Evolutionary conservation across 1,139 yeast genomes (phyloP).

Genomic region (Geotrichum macrosporum): DNA sequence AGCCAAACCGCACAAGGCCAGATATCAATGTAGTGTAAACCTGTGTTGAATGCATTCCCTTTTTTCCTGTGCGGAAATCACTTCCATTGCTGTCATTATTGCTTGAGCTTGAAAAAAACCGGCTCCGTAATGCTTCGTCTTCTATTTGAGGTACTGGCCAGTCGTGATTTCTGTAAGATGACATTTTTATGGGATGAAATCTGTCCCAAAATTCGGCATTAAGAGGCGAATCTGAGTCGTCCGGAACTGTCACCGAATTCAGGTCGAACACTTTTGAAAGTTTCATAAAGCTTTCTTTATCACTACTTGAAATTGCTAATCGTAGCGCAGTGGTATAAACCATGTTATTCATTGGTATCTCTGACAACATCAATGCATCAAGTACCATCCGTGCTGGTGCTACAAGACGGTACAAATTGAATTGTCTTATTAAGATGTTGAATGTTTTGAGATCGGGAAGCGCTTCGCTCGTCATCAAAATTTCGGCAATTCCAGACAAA

Average conservation of each 20-base stretch:
- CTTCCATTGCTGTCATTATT: background rate
- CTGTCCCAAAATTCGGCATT: conserved; percentile 14
- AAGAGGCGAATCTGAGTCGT: conserved; percentile 17
- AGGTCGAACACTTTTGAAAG: conserved; percentile 24
- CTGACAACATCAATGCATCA: conserved; percentile 28
- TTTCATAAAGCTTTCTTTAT: conserved; percentile 23
- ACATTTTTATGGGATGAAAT: conserved; percentile 19
- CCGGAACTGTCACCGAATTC: conserved; percentile 16
- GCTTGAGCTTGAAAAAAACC: conserved; percentile 18
- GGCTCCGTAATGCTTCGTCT: conserved; percentile 18
- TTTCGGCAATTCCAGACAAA: conserved; percentile 20
- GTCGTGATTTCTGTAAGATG: conserved; percentile 13
- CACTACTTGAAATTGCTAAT: conserved; percentile 25
- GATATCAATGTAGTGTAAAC: conserved; percentile 24
- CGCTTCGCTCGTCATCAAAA: conserved; percentile 24
- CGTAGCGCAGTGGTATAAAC: conserved; percentile 25
- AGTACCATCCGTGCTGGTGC: conserved; percentile 31
- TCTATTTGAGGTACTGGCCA: conserved; percentile 11
- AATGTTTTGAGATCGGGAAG: conserved; percentile 29
- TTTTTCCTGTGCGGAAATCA: background rate
- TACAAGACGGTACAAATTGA: conserved; percentile 24
- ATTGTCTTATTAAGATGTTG: conserved; percentile 27
- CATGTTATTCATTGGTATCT: conserved; percentile 25
- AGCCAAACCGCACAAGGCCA: conserved; percentile 28
- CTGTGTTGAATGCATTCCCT: conserved; percentile 9